Conservation (phyloP, 1,284 basidiomycete species). For the Tilletia setariae region DNA sequence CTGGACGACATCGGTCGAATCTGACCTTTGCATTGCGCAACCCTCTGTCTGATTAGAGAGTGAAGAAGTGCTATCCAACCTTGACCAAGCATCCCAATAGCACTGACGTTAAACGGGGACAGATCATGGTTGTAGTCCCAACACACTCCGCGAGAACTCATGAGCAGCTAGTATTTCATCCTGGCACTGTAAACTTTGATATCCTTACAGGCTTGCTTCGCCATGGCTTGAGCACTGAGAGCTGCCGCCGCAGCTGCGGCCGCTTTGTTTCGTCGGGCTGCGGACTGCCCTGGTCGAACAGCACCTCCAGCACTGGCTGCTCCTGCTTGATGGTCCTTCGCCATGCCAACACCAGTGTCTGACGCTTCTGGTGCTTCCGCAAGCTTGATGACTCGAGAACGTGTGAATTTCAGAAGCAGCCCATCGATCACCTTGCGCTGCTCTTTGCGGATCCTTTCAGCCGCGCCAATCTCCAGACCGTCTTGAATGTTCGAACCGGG, state of each 20-base stretch:
- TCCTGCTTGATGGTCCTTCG: background rate
- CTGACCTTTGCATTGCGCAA: too few relatives aligned
- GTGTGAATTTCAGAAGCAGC: background rate
- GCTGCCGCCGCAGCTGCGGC: background rate
- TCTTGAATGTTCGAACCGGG: background rate
- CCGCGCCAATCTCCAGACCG: background rate
- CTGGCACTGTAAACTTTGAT: slow-evolving; percentile 12
- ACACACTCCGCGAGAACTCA: too few relatives aligned
- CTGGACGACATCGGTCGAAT: too few relatives aligned
- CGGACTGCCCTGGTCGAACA: background rate
- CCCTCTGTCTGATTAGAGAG: too few relatives aligned
- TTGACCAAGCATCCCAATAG: too few relatives aligned
- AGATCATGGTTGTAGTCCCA: too few relatives aligned
- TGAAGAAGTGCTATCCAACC: too few relatives aligned
- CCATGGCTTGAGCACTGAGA: background rate
- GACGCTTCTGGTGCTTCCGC: background rate
- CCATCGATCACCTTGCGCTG: slow-evolving; percentile 3
- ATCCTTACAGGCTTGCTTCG: slow-evolving; percentile 4
- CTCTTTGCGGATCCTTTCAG: background rate
- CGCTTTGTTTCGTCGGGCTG: background rate
- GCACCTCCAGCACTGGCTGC: background rate
- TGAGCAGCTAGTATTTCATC: slow-evolving; percentile 13
- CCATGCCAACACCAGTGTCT: background rate
- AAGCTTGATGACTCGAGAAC: background rate
- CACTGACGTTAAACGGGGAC: too few relatives aligned